These are phyloP conservation scores for Ogataea thermomethanolica DNA, from an alignment of 805 yeast genomes.

Conservation along the genomic window DNA sequence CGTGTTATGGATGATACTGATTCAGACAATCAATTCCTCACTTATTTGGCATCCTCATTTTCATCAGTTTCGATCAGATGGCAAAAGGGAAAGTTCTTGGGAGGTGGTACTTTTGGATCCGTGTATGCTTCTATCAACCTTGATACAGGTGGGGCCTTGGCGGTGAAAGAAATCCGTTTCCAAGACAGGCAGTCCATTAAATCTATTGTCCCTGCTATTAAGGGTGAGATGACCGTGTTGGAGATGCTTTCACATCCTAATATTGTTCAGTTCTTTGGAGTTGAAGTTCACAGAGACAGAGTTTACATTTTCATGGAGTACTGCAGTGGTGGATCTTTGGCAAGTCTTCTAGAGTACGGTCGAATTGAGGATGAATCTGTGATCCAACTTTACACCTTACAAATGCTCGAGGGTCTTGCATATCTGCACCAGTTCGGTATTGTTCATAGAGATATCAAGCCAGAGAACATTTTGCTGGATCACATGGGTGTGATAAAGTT, in stretches of 20 bases:
- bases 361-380: conserved; percentile 94
- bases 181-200: conserved; percentile 85
- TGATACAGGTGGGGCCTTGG: conserved; percentile 94
- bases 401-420: conserved; percentile 92
- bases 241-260: conserved; percentile 96
- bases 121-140: conserved; percentile 90
- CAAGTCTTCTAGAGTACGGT: conserved; percentile 82
- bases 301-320: conserved; percentile 96
- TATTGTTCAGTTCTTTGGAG: conserved; percentile 94
- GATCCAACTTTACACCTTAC: conserved; percentile 83
- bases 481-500: conserved; percentile 91
- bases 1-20: conserved; percentile 85
- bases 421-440: conserved; percentile 92
- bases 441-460: conserved; percentile 96
- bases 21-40: conserved; percentile 80
- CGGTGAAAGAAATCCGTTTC: conserved; percentile 91
- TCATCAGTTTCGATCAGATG: conserved; percentile 90
- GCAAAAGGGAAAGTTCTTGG: conserved; percentile 93
- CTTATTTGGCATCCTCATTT: conserved; percentile 82
- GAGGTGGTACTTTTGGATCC: conserved; percentile 94
- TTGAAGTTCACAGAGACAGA: conserved; percentile 93
- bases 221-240: conserved; percentile 94
- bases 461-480: conserved; percentile 86
- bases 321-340: conserved; percentile 93
- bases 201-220: conserved; percentile 80